phyloP scores from a whole-genome alignment of 1,284 basidiomycete species.

The Porogramme epimiltina region DNA sequence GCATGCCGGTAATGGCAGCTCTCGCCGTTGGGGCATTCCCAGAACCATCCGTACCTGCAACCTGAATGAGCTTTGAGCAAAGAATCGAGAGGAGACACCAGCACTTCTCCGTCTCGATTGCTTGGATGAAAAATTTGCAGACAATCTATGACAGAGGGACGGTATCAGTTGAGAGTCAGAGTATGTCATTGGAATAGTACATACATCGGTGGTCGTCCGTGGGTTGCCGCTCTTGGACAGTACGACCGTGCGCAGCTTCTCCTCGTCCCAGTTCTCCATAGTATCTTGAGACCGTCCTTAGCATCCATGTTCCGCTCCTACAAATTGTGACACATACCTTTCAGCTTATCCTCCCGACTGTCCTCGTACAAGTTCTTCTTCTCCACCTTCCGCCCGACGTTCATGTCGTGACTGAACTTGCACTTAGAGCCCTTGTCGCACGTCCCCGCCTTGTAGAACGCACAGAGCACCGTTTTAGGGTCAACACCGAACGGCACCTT shows the following conservation, averaged over 20 bases:
- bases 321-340: constrained; percentile 50
- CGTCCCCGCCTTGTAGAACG: constrained; percentile 85
- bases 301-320: neutral
- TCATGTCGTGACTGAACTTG: constrained; percentile 93
- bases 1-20: constrained; percentile 96
- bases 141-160: constrained; percentile 68
- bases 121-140: constrained; percentile 96
- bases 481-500: constrained; percentile 96
- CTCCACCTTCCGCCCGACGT: constrained; percentile 90
- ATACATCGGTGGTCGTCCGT: constrained; percentile 87
- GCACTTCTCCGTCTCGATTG: constrained; percentile 91
- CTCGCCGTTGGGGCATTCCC: constrained; percentile 87
- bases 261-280: constrained; percentile 99
- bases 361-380: constrained; percentile 98
- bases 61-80: neutral
- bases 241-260: constrained; percentile 87
- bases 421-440: constrained; percentile 93
- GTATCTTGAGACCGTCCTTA: constrained; percentile 60
- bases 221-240: constrained; percentile 90
- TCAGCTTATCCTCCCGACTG: constrained; percentile 76
- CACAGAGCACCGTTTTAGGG: constrained; percentile 90
- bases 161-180: neutral
- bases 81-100: constrained; percentile 2
- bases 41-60: constrained; percentile 86
- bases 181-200: constrained; percentile 27